A percentile compares a stretch with the other conserved stretches of the same genome.
phyloP scores from a whole-genome alignment of 2,329 filamentous ascomycete species.

The Nannizziopsis barbatae region DNA sequence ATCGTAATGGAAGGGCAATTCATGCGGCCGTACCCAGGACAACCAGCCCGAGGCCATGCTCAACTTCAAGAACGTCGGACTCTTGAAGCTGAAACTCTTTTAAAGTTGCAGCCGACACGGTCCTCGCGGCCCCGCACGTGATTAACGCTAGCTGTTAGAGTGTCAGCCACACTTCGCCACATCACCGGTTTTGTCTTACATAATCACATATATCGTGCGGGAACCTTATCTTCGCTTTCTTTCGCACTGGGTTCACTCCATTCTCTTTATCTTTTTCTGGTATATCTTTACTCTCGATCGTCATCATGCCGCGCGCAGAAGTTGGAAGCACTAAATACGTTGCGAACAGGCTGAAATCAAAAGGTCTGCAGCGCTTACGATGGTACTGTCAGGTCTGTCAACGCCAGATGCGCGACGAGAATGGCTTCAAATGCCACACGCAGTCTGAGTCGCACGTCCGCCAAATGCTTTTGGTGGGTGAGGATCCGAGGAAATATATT shows the following conservation, averaged over 20 bases:
- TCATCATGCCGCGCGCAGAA: constrained; percentile 75
- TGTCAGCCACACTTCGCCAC: background rate
- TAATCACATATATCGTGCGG: too few relatives aligned
- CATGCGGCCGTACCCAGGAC: background rate
- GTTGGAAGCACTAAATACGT: constrained; percentile 84
- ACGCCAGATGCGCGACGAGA: constrained; percentile 68
- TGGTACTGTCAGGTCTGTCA: constrained; percentile 88
- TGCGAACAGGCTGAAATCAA: constrained; percentile 76
- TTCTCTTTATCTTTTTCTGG: background rate
- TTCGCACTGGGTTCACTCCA: background rate
- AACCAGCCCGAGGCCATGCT: background rate
- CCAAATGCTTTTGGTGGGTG: constrained; percentile 78
- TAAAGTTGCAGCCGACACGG: too few relatives aligned
- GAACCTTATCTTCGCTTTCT: too few relatives aligned
- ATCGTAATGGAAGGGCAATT: background rate
- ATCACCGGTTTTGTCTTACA: background rate
- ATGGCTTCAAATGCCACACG: constrained; percentile 80
- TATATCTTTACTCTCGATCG: background rate
- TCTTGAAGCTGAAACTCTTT: too few relatives aligned
- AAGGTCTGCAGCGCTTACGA: constrained; percentile 59
- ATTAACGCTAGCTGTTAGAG: too few relatives aligned
- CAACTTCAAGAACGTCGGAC: background rate
- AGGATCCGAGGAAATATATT: constrained; percentile 75
- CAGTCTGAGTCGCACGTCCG: constrained; percentile 77
- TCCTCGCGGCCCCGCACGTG: too few relatives aligned